Conservation (phyloP, 768 basidiomycete genomes). For the Russula sp. region DNA sequence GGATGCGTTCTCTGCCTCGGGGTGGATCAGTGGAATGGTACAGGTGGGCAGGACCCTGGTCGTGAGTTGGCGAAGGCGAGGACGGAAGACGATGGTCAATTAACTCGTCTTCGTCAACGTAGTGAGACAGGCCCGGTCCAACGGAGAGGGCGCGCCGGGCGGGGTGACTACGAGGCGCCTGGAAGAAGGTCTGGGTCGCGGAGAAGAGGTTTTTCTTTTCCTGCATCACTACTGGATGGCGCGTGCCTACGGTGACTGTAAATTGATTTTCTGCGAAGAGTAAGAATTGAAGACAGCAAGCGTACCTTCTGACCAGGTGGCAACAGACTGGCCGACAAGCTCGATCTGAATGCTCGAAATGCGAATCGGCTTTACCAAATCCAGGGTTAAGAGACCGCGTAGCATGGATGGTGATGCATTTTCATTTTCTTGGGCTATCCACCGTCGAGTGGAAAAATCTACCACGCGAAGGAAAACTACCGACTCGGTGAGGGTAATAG, state of each 20-base stretch:
- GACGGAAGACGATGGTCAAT: slow-evolving; percentile 32
- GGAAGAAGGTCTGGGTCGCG: slow-evolving; percentile 66
- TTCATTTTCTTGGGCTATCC: slow-evolving; percentile 32
- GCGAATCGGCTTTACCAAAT: slow-evolving; percentile 69
- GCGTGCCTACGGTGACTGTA: slow-evolving; percentile 39
- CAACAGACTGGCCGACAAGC: slow-evolving; percentile 63
- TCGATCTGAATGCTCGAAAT: slow-evolving; percentile 82
- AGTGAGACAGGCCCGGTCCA: slow-evolving; percentile 46
- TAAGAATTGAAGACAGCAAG: slow-evolving; percentile 16
- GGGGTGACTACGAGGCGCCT: slow-evolving; percentile 40
- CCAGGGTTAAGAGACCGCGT: slow-evolving; percentile 58
- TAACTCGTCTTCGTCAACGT: slow-evolving; percentile 35
- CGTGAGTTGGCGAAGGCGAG: not conserved
- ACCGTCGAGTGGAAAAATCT: slow-evolving; percentile 30
- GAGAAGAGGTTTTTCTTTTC: slow-evolving; percentile 76
- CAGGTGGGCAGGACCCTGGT: not conserved
- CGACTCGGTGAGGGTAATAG: slow-evolving; percentile 48
- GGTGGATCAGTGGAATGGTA: not conserved
- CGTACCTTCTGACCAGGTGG: slow-evolving; percentile 84
- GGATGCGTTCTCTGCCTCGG: slow-evolving; percentile 22
- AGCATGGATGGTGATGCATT: slow-evolving; percentile 48
- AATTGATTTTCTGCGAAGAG: slow-evolving; percentile 20
- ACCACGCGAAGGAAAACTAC: slow-evolving; percentile 47
- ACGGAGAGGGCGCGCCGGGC: slow-evolving; percentile 45
- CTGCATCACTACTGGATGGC: slow-evolving; percentile 40